These are phyloP conservation scores for Pterocarpus santalinus DNA, from an alignment of 306 rosid species.

Conservation along the genomic window DNA sequence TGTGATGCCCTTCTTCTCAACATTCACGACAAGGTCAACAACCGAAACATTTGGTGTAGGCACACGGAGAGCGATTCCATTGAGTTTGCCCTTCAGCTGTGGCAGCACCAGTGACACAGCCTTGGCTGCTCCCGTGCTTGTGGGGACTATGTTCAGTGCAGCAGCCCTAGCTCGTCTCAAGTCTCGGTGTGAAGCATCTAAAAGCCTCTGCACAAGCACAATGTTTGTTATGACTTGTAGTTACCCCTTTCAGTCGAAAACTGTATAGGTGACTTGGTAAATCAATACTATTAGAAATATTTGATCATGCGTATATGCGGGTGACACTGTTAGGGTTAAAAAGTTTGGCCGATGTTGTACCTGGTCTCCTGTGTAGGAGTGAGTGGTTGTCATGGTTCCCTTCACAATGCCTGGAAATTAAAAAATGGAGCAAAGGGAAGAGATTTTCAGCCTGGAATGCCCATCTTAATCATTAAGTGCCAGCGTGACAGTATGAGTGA, in stretches of 20 bases:
- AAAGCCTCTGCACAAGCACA: conserved; percentile 71
- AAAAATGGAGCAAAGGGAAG: conserved; percentile 22
- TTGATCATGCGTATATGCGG: too few species aligned
- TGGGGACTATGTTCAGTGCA: conserved; percentile 96
- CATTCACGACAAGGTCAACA: conserved; percentile 91
- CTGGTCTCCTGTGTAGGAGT: conserved; percentile 99
- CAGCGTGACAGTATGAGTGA: not conserved
- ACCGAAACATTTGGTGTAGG: conserved; percentile 97
- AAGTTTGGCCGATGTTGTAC: conserved; percentile 46
- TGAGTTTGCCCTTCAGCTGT: conserved; percentile 94
- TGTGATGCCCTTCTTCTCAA: conserved; percentile 83
- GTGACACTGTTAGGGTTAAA: not conserved
- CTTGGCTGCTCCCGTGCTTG: conserved; percentile 99
- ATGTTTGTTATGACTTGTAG: too few species aligned
- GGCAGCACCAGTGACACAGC: conserved; percentile 96
- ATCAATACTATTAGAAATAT: not conserved
- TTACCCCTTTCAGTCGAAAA: not conserved
- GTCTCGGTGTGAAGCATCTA: conserved; percentile 99
- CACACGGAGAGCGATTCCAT: conserved; percentile 96
- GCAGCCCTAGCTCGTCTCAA: conserved; percentile 97
- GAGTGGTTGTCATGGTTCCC: conserved; percentile 99
- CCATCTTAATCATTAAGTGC: conserved; percentile 16
- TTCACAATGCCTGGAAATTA: conserved; percentile 80
- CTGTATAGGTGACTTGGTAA: not conserved
- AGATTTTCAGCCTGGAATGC: not conserved